Evolutionary conservation across 148 eudicot species (phyloP).

Genomic region (Pharnaceum exiguum): DNA sequence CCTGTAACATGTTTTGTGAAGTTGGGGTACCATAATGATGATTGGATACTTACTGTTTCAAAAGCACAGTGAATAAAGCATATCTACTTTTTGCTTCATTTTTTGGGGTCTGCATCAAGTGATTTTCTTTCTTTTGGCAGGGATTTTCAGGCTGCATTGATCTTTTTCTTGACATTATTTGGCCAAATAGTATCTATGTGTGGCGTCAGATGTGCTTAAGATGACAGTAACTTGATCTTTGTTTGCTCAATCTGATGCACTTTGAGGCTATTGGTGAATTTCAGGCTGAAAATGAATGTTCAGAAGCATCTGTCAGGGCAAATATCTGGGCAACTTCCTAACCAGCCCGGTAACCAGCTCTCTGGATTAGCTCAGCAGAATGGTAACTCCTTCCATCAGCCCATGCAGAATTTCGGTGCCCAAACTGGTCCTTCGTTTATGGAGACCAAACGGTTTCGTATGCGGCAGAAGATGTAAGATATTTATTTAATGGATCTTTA

Average conservation of each 20-base stretch:
- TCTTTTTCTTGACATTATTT: neutral
- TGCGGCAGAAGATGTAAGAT: conserved; percentile 73
- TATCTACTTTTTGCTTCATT: neutral
- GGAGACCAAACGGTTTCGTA: conserved; percentile 55
- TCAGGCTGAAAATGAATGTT: conserved; percentile 23
- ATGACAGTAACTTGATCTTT: conserved; percentile 3
- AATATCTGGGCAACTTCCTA: conserved; percentile 60
- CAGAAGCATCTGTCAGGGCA: conserved; percentile 58
- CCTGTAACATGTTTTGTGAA: too few relatives aligned
- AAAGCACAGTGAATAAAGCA: neutral
- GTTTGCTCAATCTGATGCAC: conserved; percentile 11
- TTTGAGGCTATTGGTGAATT: conserved; percentile 1
- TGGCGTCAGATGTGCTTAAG: neutral
- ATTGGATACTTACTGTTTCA: too few relatives aligned
- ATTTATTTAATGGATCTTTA: neutral
- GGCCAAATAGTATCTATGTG: neutral
- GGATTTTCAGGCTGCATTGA: conserved; percentile 1
- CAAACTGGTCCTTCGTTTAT: conserved; percentile 30
- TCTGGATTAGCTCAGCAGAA: conserved; percentile 52
- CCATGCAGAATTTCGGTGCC: conserved; percentile 46
- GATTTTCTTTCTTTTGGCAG: neutral
- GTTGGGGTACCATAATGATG: too few relatives aligned
- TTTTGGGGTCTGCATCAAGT: too few relatives aligned
- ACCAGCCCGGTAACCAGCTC: conserved; percentile 47
- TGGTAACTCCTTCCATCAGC: conserved; percentile 43